These are phyloP conservation scores for Kwoniella sp. DNA, from an alignment of 768 basidiomycete species.

Conservation along the genomic window DNA sequence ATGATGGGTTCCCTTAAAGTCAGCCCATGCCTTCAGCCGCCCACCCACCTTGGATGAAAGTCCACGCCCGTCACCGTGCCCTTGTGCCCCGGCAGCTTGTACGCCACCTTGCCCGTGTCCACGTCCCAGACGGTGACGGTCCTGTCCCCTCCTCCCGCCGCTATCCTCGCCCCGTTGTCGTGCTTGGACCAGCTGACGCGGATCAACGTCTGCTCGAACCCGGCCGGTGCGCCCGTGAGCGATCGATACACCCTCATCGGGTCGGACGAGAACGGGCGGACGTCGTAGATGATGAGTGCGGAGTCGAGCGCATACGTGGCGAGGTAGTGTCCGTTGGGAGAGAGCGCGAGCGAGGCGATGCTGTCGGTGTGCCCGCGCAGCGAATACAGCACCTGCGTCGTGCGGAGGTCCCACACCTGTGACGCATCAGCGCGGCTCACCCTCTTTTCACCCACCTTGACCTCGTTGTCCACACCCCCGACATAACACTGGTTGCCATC, in stretches of 20 bases:
- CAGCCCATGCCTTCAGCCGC: neutral
- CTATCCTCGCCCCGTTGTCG: constrained; percentile 50
- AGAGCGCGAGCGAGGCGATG: constrained; percentile 88
- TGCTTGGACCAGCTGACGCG: constrained; percentile 76
- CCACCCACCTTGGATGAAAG: constrained; percentile 85
- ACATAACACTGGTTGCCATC: constrained; percentile 86
- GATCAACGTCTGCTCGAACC: constrained; percentile 85
- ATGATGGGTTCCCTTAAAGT: constrained; percentile 56
- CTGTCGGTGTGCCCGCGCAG: constrained; percentile 86
- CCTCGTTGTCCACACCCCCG: constrained; percentile 92
- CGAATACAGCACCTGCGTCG: constrained; percentile 71
- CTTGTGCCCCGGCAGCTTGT: constrained; percentile 81
- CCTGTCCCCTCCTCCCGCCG: constrained; percentile 53
- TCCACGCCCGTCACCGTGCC: constrained; percentile 94
- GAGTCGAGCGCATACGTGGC: constrained; percentile 89
- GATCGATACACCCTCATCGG: constrained; percentile 73
- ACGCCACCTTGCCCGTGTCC: constrained; percentile 44
- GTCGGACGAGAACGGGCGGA: constrained; percentile 86
- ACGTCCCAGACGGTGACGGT: constrained; percentile 53
- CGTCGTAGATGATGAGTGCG: constrained; percentile 80
- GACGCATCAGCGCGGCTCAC: neutral
- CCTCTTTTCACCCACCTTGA: constrained; percentile 79
- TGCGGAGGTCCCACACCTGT: constrained; percentile 85
- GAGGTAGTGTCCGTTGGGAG: constrained; percentile 79
- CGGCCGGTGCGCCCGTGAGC: constrained; percentile 77